phyloP scores from a whole-genome alignment of 1,284 basidiomycete species.

The Sanghuangporus baumii region DNA sequence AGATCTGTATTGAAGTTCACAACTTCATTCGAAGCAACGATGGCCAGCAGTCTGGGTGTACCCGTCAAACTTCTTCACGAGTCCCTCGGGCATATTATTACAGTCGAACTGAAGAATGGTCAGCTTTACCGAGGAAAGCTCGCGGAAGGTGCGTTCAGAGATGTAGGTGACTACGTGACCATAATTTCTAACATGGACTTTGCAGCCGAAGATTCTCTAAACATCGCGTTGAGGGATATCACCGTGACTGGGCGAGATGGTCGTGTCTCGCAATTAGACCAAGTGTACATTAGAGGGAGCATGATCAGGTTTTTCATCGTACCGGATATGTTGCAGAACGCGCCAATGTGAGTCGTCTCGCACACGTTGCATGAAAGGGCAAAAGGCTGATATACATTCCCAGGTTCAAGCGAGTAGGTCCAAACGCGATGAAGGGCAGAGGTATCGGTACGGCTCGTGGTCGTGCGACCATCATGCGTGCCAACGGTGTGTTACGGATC shows the following conservation, averaged over 20 bases:
- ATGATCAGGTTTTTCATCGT: conserved; percentile 99
- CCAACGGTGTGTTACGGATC: conserved; percentile 32
- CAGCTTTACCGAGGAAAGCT: conserved; percentile 97
- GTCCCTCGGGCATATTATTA: conserved; percentile 93
- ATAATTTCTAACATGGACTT: conserved; percentile 20
- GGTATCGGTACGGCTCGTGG: conserved; percentile 98
- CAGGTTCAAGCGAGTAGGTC: conserved; percentile 98
- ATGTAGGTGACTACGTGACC: conserved; percentile 9
- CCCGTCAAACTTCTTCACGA: conserved; percentile 92
- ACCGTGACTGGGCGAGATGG: conserved; percentile 98
- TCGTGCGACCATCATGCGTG: conserved; percentile 94
- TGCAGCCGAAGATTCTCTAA: conserved; percentile 96
- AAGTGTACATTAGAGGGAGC: conserved; percentile 97
- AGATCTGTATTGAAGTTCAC: neutral
- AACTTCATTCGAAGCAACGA: conserved; percentile 18
- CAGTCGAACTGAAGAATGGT: conserved; percentile 96
- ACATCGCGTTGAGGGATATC: conserved; percentile 95
- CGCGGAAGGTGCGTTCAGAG: conserved; percentile 69
- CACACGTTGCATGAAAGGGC: neutral
- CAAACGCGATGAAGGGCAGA: conserved; percentile 96
- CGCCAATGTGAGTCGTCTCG: conserved; percentile 79
- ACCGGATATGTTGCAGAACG: conserved; percentile 98
- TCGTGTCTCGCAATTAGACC: conserved; percentile 97
- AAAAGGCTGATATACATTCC: conserved; percentile 15
- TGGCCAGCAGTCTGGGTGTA: conserved; percentile 69